Base-by-base conservation (phyloP, 2,329 filamentous ascomycete species). In the Ilyonectria sp. region DNA sequence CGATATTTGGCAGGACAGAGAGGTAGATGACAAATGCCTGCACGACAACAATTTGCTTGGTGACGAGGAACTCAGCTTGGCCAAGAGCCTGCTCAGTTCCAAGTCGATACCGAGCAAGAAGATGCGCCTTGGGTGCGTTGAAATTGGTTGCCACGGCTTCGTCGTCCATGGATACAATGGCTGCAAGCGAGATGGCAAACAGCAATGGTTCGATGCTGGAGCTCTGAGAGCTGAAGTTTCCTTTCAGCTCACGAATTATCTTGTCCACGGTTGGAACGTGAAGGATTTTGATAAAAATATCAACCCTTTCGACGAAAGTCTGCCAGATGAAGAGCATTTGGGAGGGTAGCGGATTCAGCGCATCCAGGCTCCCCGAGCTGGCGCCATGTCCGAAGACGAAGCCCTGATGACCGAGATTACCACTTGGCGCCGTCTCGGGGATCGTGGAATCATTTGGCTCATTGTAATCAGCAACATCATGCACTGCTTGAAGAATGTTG, bases 201-300 rank as follows among this genome's bases (percentile, higher is more conserved):
- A 79, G n/a, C 17, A 79, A 40, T 1, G 78, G 68, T 26, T 77
- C 71, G 43, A 72, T 50, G 2, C 50, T 65, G 13, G 63, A 26
- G 0, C 63, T 69, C 2, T 69, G 64, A 6, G 73, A 61, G 26
- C 69, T 72, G 10, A 79, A 74, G 9, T 67, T 71, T 1, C 70
- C 74, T n/a, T 57, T 66, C 1, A 71, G 15, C 17, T 58, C 54
- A 6, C 60, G 67, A n/a, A 79, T 55, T 3, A 67, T 58, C 0
- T 59, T 69, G 5, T 70, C 69, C 13, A 76, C 46, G 6, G 59
- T 73, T 9, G 73, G 72, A 1, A 68, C 31, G 56, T 78, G 69
- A 1, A 79, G 68, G 0, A 80, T 56, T 29, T 80, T 79, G 60
- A 80, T 71, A 56, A 80, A 78, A 0, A 77, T 75, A 29, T 80